A percentile compares a stretch with the other conserved stretches of the same genome.
Conservation (phyloP, 2,329 filamentous ascomycete species). For the Verruconis gallopava region DNA sequence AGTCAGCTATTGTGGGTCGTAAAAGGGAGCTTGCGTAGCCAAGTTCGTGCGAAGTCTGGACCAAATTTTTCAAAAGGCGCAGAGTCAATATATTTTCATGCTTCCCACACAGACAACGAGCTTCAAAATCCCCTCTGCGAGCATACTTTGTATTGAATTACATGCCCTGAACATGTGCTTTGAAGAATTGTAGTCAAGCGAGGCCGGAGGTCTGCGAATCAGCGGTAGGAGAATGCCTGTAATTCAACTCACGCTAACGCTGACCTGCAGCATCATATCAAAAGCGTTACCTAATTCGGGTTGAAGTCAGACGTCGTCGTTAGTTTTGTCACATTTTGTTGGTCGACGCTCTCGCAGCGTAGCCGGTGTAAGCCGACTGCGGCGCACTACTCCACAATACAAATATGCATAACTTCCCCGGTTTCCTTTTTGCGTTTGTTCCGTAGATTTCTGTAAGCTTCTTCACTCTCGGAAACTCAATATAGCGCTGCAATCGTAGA, state of each 20-base stretch:
- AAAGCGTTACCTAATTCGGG: constrained; percentile 1
- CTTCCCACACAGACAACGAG: too few relatives aligned
- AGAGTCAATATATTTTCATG: too few relatives aligned
- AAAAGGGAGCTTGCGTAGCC: too few relatives aligned
- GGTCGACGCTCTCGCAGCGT: background rate
- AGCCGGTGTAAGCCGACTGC: background rate
- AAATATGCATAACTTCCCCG: background rate
- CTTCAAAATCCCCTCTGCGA: too few relatives aligned
- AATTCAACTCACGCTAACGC: background rate
- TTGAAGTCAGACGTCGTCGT: background rate
- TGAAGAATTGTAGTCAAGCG: background rate
- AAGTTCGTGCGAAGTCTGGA: too few relatives aligned
- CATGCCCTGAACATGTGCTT: too few relatives aligned
- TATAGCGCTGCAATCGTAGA: background rate
- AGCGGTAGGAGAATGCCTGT: background rate
- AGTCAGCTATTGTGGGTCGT: background rate
- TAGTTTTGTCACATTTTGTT: background rate
- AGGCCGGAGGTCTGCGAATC: background rate
- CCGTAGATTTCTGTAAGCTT: background rate
- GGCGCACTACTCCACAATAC: background rate
- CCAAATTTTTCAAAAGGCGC: too few relatives aligned
- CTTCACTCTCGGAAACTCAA: background rate
- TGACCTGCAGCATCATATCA: constrained; percentile 1
- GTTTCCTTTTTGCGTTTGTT: background rate
- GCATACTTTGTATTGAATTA: too few relatives aligned